These are phyloP conservation scores for Acacia concinna DNA, from an alignment of 331 rosid species.

Conservation along the genomic window DNA sequence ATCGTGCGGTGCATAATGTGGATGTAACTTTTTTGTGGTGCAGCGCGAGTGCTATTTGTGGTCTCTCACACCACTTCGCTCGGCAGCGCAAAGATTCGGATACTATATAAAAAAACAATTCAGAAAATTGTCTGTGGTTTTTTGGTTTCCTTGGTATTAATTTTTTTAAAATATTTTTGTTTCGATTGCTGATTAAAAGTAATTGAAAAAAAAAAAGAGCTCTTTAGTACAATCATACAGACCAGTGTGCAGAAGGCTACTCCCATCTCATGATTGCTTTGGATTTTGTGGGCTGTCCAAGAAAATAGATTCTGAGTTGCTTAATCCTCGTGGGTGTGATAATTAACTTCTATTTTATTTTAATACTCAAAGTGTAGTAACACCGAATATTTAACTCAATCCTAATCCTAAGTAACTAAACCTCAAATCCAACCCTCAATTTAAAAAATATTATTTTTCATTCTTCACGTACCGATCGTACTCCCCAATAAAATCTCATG, in stretches of 20 bases:
- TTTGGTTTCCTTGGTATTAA: neutral
- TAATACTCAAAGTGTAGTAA: neutral
- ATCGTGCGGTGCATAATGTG: constrained; percentile 19
- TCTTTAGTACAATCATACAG: constrained; percentile 47
- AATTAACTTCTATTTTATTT: constrained; percentile 39
- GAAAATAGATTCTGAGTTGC: constrained; percentile 42
- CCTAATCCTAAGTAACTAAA: constrained; percentile 16
- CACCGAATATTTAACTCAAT: neutral
- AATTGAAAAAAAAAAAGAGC: neutral
- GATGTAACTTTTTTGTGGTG: neutral
- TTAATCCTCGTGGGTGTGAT: constrained; percentile 45
- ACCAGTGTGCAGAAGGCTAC: constrained; percentile 43
- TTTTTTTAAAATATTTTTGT: neutral
- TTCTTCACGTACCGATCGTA: constrained; percentile 33
- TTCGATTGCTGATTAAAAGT: neutral
- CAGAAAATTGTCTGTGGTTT: neutral
- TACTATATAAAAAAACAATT: neutral
- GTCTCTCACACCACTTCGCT: constrained; percentile 39
- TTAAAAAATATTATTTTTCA: neutral
- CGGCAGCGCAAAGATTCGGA: constrained; percentile 46
- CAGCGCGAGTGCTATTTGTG: constrained; percentile 23
- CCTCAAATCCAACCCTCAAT: constrained; percentile 12
- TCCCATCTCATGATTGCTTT: constrained; percentile 48
- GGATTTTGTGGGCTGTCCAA: constrained; percentile 64
- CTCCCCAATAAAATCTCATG: constrained; percentile 29